phyloP scores from a whole-genome alignment of 2,329 filamentous ascomycete species.

The Stenocarpella maydis region DNA sequence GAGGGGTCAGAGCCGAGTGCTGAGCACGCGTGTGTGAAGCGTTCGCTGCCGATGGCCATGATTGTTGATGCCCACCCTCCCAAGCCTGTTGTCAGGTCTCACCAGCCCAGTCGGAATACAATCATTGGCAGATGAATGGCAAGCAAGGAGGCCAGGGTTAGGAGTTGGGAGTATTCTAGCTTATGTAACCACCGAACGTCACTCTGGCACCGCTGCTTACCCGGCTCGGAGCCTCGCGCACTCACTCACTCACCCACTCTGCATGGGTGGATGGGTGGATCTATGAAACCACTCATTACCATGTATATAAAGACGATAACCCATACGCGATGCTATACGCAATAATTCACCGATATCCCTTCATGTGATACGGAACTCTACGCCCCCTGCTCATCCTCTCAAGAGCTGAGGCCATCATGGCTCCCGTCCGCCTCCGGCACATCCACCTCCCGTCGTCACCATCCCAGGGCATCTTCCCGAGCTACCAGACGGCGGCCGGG shows the following conservation, averaged over 20 bases:
- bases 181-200: conserved; percentile 3
- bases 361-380: neutral
- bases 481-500: conserved; percentile 49
- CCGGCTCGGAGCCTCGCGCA: neutral
- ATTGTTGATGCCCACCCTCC: neutral
- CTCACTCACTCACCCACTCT: neutral
- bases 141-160: too few species aligned
- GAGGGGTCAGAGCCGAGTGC: conserved; percentile 10
- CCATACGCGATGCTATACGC: too few species aligned
- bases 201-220: neutral
- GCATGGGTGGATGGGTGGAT: neutral
- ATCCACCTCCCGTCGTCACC: conserved; percentile 46
- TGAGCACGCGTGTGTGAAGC: conserved; percentile 17
- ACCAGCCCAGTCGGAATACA: neutral
- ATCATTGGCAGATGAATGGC: too few species aligned
- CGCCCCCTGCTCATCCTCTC: neutral
- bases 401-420: neutral
- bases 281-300: too few species aligned
- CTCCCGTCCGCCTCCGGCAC: conserved; percentile 45
- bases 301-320: too few species aligned
- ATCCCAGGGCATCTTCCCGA: conserved; percentile 41
- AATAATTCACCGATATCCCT: neutral
- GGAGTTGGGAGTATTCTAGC: conserved; percentile 4
- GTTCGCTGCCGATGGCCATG: conserved; percentile 12
- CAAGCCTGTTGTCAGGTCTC: neutral